Percentiles rank a stretch among this genome's conserved stretches.
Evolutionary conservation across 148 eudicot genomes (phyloP).

Genomic region (Dianthus caryophyllus): DNA sequence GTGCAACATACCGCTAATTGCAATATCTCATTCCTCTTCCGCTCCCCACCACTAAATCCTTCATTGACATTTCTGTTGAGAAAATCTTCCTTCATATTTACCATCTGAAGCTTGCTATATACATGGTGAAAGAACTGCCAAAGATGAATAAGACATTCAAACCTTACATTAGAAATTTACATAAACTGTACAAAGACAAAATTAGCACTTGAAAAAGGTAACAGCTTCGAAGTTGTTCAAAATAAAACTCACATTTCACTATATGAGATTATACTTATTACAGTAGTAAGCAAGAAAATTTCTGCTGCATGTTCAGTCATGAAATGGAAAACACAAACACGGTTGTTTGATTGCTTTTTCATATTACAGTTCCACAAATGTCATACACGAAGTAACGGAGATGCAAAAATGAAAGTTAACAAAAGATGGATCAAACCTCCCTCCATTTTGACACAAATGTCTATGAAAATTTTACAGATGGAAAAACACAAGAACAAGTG

Average conservation of each 20-base stretch:
- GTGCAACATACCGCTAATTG: constrained; percentile 81
- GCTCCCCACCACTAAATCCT: constrained; percentile 99
- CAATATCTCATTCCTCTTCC: constrained; percentile 90
- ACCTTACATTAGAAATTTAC: background rate
- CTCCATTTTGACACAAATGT: background rate
- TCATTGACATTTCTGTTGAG: constrained; percentile 94
- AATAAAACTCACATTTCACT: background rate
- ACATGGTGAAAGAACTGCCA: constrained; percentile 83
- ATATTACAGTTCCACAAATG: background rate
- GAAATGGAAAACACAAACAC: background rate
- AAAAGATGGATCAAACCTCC: background rate
- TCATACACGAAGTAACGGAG: background rate
- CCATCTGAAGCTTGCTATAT: constrained; percentile 72
- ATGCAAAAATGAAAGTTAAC: background rate
- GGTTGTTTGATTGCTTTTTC: background rate
- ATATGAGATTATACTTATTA: background rate
- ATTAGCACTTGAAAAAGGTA: background rate
- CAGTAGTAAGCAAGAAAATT: background rate
- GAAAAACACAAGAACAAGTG: background rate
- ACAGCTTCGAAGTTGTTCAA: background rate
- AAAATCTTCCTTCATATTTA: constrained; percentile 88
- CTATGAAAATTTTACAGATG: background rate
- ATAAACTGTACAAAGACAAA: background rate
- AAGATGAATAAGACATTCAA: background rate
- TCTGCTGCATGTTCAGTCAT: no score